Evolutionary conservation across 371 early-diverging fungal genomes (phyloP).

Genomic region (Zopfochytrium polystomum): DNA sequence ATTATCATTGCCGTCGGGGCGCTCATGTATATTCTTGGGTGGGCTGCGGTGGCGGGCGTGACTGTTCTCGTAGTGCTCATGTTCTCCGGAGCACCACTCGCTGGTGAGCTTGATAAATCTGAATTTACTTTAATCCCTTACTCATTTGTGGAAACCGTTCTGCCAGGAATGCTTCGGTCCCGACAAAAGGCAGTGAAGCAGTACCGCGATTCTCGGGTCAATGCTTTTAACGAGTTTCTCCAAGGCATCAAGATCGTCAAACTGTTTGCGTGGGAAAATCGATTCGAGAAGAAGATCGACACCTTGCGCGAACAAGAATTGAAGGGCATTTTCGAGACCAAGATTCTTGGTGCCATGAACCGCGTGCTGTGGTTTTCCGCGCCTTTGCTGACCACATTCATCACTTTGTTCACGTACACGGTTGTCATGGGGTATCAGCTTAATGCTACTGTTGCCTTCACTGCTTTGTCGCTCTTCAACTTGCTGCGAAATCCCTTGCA

Average conservation of each 20-base stretch:
- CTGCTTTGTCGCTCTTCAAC: slow-evolving; percentile 24
- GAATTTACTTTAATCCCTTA: no score
- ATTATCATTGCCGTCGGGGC: slow-evolving; percentile 27
- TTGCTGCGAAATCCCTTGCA: no score
- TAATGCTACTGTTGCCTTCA: slow-evolving; percentile 47
- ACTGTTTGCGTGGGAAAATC: slow-evolving; percentile 36
- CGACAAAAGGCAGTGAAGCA: slow-evolving; percentile 1
- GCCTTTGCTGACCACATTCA: slow-evolving; percentile 26
- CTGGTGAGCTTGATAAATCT: no score
- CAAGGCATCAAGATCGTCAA: no score
- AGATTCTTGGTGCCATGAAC: slow-evolving; percentile 4
- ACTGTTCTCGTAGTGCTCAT: slow-evolving; percentile 32
- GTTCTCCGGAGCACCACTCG: slow-evolving; percentile 27
- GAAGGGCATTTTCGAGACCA: no score
- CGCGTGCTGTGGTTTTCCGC: no score
- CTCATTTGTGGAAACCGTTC: no score
- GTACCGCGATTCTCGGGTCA: slow-evolving; percentile 10
- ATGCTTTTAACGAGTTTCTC: slow-evolving; percentile 7
- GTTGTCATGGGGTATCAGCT: slow-evolving; percentile 7
- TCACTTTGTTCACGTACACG: slow-evolving; percentile 19
- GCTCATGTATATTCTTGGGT: slow-evolving; percentile 33
- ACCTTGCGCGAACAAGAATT: slow-evolving; percentile 17
- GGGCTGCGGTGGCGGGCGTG: slow-evolving; percentile 43
- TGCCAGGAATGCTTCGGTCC: slow-evolving; percentile 5
- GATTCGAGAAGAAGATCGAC: slow-evolving; percentile 32